A percentile compares a stretch with the other conserved stretches of the same genome.
These are phyloP conservation scores for Pseudogymnoascus sp. DNA, from an alignment of 2,329 filamentous ascomycete genomes.

Conservation along the genomic window DNA sequence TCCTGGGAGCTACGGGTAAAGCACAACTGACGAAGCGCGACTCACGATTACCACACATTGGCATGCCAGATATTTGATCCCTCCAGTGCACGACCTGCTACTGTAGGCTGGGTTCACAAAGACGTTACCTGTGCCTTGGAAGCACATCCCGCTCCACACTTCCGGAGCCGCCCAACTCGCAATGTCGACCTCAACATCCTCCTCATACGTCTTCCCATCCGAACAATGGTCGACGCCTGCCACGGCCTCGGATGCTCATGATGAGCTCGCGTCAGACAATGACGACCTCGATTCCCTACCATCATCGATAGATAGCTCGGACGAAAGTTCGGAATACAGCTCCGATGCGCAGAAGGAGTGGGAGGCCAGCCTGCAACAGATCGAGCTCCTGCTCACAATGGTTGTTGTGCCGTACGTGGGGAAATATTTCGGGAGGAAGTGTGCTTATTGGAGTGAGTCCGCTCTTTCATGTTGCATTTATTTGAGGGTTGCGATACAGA, in stretches of 20 bases:
- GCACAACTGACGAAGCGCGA: not conserved
- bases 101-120: conserved; percentile 4
- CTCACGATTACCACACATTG: conserved; percentile 1
- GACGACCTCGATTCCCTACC: conserved; percentile 60
- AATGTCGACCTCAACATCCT: conserved; percentile 19
- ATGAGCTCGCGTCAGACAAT: conserved; percentile 48
- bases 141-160: not conserved
- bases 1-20: not conserved
- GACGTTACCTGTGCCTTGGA: not conserved
- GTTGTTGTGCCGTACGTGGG: conserved; percentile 88
- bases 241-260: conserved; percentile 33
- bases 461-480: not conserved
- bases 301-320: conserved; percentile 47
- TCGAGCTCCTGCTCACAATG: conserved; percentile 91
- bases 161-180: not conserved
- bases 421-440: conserved; percentile 90
- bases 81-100: conserved; percentile 2
- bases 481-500: not conserved
- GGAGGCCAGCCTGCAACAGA: conserved; percentile 87
- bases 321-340: conserved; percentile 43
- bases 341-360: conserved; percentile 92
- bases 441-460: conserved; percentile 87
- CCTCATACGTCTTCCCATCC: conserved; percentile 24
- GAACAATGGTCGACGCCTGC: conserved; percentile 9
- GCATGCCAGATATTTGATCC: conserved; percentile 8